Base-by-base conservation (phyloP, 129 eudicot genomes). In the Chrysanthemum makinoi region DNA sequence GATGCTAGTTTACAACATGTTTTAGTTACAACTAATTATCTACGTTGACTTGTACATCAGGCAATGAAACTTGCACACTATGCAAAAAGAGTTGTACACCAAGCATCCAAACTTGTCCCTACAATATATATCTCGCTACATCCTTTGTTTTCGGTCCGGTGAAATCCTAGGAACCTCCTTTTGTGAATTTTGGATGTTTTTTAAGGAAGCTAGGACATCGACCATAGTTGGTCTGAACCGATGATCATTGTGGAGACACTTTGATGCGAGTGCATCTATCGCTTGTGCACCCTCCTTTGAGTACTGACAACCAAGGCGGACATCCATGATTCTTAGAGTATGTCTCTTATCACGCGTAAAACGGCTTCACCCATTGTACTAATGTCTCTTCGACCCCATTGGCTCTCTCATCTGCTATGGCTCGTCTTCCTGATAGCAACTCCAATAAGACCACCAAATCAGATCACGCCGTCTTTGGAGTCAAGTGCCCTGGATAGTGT, bases 291-390 rank as follows among this genome's bases (percentile, higher is more conserved):
- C 89, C 39, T 83, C 85, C 69, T 85, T 87, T 7, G 95, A 80
- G 80, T 90, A 90, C 28, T 87, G 86, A 50, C 97, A 95, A 6
- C 91, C 86, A 15, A 87, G 71, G 57, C 95, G 75, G 10, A 87
- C 69, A 84, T 90, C 97, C 91, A 90, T 90, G 30, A 90, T 87
- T 72, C 97, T 87, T 80, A 80, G 65, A 17, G 83, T 73, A 56
- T 88, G 68, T 67, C 83, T 86, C 53, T 12, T 72, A 69, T 90
- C 97, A 5, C 83, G 58, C 22, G 87, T n/a, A 69, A 75, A 85
- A 83, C 5, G 91, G 91, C 69, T 68, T 83, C 3, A 89, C 91
- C 97, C 97, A 90, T 6, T 90, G 91, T 8, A 90, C 96, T 46
- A 90, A 79, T 12, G 85, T 82, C 62, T 78, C 90, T 51, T 86